Conservation (phyloP, 225 moss, liverwort and hornwort genomes). For the Polytrichum formosum region DNA sequence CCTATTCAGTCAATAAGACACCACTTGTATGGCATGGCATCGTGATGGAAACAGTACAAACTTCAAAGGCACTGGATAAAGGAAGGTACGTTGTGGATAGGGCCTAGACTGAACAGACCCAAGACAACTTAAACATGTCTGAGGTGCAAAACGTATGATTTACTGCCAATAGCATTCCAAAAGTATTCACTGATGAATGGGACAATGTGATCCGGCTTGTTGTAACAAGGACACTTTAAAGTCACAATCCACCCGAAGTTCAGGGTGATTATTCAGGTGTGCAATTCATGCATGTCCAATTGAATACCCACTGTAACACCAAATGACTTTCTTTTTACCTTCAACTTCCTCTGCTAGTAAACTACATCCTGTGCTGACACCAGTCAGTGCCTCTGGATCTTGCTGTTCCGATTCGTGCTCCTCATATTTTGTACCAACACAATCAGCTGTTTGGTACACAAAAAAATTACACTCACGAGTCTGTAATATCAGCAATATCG, state of each 20-base stretch:
- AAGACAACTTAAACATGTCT: no score
- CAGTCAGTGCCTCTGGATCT: not conserved
- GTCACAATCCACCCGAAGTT: constrained; percentile 2
- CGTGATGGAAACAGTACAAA: no score
- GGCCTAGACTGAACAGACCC: no score
- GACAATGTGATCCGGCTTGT: not conserved
- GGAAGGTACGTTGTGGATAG: no score
- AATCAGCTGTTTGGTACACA: not conserved
- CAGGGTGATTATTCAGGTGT: constrained; percentile 1
- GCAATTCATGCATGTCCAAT: not conserved
- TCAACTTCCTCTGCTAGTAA: not conserved
- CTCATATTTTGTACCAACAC: not conserved
- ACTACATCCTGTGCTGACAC: not conserved
- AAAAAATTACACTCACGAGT: not conserved
- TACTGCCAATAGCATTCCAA: no score
- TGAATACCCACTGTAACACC: constrained; percentile 2
- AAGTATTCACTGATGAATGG: not conserved
- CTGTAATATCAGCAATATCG: not conserved
- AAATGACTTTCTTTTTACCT: not conserved
- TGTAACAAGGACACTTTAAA: constrained; percentile 1
- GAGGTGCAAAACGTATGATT: no score
- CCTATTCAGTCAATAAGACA: no score
- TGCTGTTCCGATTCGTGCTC: constrained; percentile 2
- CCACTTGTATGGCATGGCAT: no score
- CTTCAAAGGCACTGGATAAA: no score